Evolutionary conservation across 192 early-diverging fungal genomes (phyloP).

Genomic region (Chytriomyces hyalinus): DNA sequence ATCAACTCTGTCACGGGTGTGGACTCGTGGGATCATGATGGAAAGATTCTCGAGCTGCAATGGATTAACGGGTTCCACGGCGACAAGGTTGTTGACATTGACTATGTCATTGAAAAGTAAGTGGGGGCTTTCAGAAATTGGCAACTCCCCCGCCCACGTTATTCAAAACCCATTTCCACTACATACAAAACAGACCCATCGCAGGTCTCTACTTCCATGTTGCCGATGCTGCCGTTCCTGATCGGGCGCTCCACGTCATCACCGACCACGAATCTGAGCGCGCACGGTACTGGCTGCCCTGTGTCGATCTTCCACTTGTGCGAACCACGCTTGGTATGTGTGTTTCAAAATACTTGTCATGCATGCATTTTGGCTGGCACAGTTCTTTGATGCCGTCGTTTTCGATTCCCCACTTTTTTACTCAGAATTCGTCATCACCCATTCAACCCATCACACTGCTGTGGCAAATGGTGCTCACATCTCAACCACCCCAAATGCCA

Average conservation of each 20-base stretch:
- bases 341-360: not conserved
- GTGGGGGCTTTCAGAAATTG: not conserved
- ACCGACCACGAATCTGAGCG: conserved; percentile 57
- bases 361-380: not conserved
- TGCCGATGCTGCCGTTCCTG: conserved; percentile 36
- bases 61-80: conserved; percentile 9
- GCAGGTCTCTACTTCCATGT: conserved; percentile 56
- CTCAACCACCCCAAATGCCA: conserved; percentile 25
- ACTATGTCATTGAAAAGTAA: conserved; percentile 22
- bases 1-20: conserved; percentile 14
- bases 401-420: not conserved
- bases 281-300: conserved; percentile 61
- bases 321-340: conserved; percentile 41
- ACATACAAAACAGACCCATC: conserved; percentile 22
- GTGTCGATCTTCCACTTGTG: conserved; percentile 56
- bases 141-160: too few relatives aligned
- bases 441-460: conserved; percentile 42
- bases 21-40: conserved; percentile 22
- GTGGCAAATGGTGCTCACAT: conserved; percentile 54
- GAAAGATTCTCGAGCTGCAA: conserved; percentile 12
- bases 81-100: conserved; percentile 15
- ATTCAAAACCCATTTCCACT: too few relatives aligned
- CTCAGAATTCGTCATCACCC: conserved; percentile 52
- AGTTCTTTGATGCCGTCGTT: not conserved
- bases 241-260: conserved; percentile 44